Evolutionary conservation across 306 rosid species (phyloP), one percentile per base, ranked within the genome.

Genomic region (Lupinus albus): DNA sequence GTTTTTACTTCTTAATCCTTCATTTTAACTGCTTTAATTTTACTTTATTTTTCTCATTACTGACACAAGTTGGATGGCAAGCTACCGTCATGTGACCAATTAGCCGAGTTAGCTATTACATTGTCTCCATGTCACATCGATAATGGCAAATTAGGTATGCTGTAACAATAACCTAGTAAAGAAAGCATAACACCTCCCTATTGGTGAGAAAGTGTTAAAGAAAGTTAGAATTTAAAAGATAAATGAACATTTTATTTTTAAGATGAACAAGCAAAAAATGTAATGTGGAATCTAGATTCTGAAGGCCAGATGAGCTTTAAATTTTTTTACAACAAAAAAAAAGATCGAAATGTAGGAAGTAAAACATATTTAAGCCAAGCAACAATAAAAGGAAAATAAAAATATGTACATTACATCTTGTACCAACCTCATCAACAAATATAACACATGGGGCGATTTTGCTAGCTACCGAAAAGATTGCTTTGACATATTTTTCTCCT

Each of bases 391-490:
- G 36, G 38, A 28, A 50, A 42, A 45, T 3, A 67, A 46, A 16
- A 16, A 71, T 4, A 65, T 11, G 28, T 8, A 73, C 12, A 51
- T 20, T 11, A 36, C 53, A 28, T 9, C 1, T 46, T 50, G 16
- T 35, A 78, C 96, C 41, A 71, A 92, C 98, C 98, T 92, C 98
- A 9, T 92, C 98, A 67, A 89, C 98, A 78, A 92, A 92, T 38
- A 92, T 82, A 61, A 92, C 98, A 83, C 98, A 86, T 1, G 98
- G 98, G 58, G 98, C 84, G 59, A 92, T 92, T 86, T 92, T 92
- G 89, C 98, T 84, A 35, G 98, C 98, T 7, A 92, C 75, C 42
- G 98, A 92, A 75, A 92, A 92, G 79, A 92, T 89, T 0, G 96
- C 96, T 81, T 92, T 92, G 65, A 92, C 98, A 11, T 89, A 92